Conservation (phyloP, 306 rosid species). For the Casuarina equisetifolia region DNA sequence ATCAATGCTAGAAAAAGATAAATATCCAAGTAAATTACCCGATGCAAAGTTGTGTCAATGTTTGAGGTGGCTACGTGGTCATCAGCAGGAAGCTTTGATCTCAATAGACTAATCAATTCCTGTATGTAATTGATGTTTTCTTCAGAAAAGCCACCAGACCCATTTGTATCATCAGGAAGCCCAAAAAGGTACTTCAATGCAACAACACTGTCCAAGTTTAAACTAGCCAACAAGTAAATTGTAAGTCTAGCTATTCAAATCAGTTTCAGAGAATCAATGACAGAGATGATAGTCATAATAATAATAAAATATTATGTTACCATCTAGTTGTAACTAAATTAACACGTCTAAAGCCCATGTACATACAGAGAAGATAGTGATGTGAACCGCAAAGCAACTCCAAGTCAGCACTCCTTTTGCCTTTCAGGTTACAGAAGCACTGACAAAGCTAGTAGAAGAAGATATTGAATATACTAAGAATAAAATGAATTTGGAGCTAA, state of each 20-base stretch:
- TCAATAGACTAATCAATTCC: conserved; percentile 55
- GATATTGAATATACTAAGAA: background rate
- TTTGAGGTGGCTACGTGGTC: conserved; percentile 50
- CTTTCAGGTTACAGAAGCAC: background rate
- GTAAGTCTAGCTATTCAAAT: conserved; percentile 35
- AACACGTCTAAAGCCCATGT: background rate
- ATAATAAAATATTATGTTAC: background rate
- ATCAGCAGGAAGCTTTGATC: conserved; percentile 50
- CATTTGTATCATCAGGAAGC: conserved; percentile 52
- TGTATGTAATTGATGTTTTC: conserved; percentile 58
- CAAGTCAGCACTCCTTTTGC: background rate
- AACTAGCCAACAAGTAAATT: conserved; percentile 58
- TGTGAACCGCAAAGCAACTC: background rate
- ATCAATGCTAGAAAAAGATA: conserved; percentile 3
- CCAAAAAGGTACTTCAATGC: conserved; percentile 81
- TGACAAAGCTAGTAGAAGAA: background rate
- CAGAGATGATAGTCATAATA: background rate
- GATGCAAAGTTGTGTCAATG: conserved; percentile 46
- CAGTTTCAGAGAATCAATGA: conserved; percentile 12
- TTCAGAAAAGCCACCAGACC: conserved; percentile 54
- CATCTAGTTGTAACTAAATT: background rate
- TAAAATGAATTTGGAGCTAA: no score
- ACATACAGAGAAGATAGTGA: background rate
- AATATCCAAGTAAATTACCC: conserved; percentile 47
- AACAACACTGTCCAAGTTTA: conserved; percentile 66